Percentiles rank a stretch among this genome's conserved stretches.
Evolutionary conservation across 306 rosid genomes (phyloP).

Genomic region (Dryas alaskensis): DNA sequence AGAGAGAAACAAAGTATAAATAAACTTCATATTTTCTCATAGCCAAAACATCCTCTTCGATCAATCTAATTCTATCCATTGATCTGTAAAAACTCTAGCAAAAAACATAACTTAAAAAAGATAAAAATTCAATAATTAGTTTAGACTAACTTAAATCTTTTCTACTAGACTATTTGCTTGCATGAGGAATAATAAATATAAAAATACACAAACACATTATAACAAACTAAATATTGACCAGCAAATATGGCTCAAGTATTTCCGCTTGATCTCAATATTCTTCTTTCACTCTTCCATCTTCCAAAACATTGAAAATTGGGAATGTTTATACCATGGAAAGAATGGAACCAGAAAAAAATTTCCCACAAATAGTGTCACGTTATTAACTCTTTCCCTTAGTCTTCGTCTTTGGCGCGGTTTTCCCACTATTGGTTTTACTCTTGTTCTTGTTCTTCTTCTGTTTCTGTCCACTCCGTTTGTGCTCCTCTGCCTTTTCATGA

Average conservation of each 20-base stretch:
- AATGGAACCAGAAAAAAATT: background rate
- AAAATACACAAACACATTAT: background rate
- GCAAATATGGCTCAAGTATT: background rate
- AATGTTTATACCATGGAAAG: background rate
- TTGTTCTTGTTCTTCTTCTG: conserved; percentile 28
- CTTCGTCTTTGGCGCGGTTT: conserved; percentile 39
- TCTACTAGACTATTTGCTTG: background rate
- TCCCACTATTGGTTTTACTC: conserved; percentile 35
- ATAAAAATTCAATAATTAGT: too few relatives aligned
- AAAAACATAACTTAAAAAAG: too few relatives aligned
- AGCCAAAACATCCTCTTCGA: too few relatives aligned
- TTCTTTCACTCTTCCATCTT: background rate
- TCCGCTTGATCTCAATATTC: background rate
- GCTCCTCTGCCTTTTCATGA: conserved; percentile 42
- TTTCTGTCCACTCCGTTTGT: conserved; percentile 42
- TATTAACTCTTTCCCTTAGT: conserved; percentile 7
- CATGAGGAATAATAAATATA: background rate
- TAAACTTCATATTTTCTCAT: too few relatives aligned
- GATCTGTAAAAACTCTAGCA: too few relatives aligned
- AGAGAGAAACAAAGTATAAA: too few relatives aligned
- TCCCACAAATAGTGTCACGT: background rate
- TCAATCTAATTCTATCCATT: too few relatives aligned
- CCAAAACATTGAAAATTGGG: background rate
- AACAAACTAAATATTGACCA: background rate
- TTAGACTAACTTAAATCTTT: background rate